Percentiles rank a stretch among this genome's conserved stretches.
These are phyloP conservation scores for Botrytis squamosa DNA, from an alignment of 2,329 filamentous ascomycete species.

Conservation along the genomic window DNA sequence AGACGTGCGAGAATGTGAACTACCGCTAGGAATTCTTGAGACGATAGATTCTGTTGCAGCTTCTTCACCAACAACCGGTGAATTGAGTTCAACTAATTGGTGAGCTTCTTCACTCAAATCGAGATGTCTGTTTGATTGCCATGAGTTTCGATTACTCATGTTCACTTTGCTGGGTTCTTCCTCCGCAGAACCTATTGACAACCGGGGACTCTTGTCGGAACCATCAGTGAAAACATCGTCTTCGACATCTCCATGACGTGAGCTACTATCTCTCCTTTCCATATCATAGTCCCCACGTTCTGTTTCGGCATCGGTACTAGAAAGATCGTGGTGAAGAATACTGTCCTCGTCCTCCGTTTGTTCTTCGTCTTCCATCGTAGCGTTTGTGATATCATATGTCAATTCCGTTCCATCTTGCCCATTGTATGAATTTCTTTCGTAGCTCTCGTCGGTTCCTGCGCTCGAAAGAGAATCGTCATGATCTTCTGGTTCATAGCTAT, in stretches of 20 bases:
- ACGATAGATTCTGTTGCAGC: conserved; percentile 45
- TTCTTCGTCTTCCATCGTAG: conserved; percentile 26
- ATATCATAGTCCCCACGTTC: background rate
- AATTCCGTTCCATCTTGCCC: conserved; percentile 29
- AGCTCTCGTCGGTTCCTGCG: conserved; percentile 35
- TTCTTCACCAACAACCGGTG: conserved; percentile 36
- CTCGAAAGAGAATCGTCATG: conserved; percentile 19
- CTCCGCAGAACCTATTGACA: conserved; percentile 37
- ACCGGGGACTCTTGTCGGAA: conserved; percentile 29
- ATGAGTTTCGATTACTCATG: conserved; percentile 11
- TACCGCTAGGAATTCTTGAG: conserved; percentile 42
- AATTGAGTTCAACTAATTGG: conserved; percentile 33
- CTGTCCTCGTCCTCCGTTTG: conserved; percentile 23
- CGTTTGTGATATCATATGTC: conserved; percentile 26
- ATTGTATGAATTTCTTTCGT: conserved; percentile 29
- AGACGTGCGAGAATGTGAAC: conserved; percentile 31
- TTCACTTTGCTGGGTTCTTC: conserved; percentile 21
- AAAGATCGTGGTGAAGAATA: conserved; percentile 16
- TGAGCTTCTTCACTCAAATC: conserved; percentile 19
- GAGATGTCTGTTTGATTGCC: conserved; percentile 8
- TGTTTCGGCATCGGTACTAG: conserved; percentile 8
- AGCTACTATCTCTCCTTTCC: conserved; percentile 35
- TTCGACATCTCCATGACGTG: conserved; percentile 39
- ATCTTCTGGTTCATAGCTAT: conserved; percentile 32
- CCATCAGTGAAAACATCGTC: conserved; percentile 40